Percentiles rank a stretch among this genome's conserved stretches.
phyloP scores from a whole-genome alignment of 768 basidiomycete genomes.

The Lepiota brunneoincarnata region DNA sequence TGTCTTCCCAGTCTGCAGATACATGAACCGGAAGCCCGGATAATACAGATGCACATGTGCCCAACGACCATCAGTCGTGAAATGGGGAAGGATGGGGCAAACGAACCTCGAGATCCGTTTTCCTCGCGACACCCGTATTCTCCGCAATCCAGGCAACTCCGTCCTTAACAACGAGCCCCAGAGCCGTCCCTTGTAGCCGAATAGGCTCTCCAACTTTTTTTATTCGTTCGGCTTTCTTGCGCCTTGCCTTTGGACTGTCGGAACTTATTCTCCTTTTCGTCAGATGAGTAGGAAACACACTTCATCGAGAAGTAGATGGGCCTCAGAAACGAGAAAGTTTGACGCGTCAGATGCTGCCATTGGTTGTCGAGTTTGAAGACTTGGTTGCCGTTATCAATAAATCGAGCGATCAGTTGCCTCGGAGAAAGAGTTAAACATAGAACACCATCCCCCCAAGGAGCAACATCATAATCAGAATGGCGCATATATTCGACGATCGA shows the following conservation, averaged over 20 bases:
- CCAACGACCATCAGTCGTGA: neutral
- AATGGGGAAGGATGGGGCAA: neutral
- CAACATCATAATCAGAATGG: constrained; percentile 1
- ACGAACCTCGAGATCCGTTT: constrained; percentile 73
- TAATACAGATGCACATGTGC: neutral
- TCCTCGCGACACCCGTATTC: constrained; percentile 71
- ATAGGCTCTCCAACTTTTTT: constrained; percentile 80
- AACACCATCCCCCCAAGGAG: neutral
- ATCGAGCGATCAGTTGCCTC: neutral
- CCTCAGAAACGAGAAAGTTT: constrained; percentile 72
- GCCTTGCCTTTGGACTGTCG: constrained; percentile 59
- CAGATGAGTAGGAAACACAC: no score
- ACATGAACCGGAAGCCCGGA: neutral
- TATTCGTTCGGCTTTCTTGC: constrained; percentile 66
- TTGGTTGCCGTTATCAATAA: neutral
- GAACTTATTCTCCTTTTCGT: no score
- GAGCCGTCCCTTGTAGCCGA: constrained; percentile 67
- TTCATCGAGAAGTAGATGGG: constrained; percentile 61
- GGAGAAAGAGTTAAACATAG: neutral
- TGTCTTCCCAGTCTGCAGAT: constrained; percentile 72
- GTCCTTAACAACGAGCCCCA: constrained; percentile 64
- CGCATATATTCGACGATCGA: constrained; percentile 8
- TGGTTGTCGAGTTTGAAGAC: neutral
- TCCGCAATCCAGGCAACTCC: constrained; percentile 85
- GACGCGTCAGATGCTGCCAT: constrained; percentile 25